These are phyloP conservation scores for Exsudoporus frostii DNA, from an alignment of 768 basidiomycete genomes.

Conservation along the genomic window DNA sequence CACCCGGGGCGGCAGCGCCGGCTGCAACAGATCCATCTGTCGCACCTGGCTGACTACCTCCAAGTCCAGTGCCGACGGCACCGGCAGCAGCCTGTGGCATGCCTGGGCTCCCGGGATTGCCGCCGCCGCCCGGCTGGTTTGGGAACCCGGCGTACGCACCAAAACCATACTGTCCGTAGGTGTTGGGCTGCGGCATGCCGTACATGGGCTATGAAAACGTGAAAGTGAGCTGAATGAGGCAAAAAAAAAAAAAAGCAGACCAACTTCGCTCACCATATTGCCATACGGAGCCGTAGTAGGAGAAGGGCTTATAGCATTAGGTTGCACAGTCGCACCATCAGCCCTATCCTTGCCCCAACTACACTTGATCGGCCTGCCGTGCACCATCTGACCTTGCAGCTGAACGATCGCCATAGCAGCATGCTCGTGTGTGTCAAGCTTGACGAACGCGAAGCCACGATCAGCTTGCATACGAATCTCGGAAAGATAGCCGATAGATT, in stretches of 20 bases:
- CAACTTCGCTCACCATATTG: conserved; percentile 55
- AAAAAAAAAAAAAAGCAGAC: background rate
- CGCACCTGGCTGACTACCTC: conserved; percentile 55
- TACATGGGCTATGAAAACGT: conserved; percentile 67
- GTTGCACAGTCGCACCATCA: conserved; percentile 59
- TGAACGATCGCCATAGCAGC: conserved; percentile 98
- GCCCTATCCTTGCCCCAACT: conserved; percentile 98
- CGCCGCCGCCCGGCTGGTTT: conserved; percentile 51
- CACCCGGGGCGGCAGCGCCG: conserved; percentile 50
- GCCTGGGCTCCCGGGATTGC: conserved; percentile 39
- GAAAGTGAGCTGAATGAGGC: background rate
- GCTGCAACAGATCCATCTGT: conserved; percentile 49
- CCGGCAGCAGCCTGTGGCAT: conserved; percentile 58
- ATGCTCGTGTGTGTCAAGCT: conserved; percentile 97
- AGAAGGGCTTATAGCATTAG: conserved; percentile 56
- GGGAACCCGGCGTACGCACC: conserved; percentile 72
- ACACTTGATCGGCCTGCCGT: conserved; percentile 96
- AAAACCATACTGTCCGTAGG: conserved; percentile 75
- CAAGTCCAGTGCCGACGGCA: conserved; percentile 52
- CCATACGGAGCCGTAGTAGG: conserved; percentile 66
- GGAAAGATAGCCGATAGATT: conserved; percentile 96
- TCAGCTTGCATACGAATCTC: conserved; percentile 99
- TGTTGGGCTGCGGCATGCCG: conserved; percentile 79
- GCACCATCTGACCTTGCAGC: conserved; percentile 94
- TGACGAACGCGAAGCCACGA: conserved; percentile 98